Conservation (phyloP, 164 flowering plant species). For the Piper betle region DNA sequence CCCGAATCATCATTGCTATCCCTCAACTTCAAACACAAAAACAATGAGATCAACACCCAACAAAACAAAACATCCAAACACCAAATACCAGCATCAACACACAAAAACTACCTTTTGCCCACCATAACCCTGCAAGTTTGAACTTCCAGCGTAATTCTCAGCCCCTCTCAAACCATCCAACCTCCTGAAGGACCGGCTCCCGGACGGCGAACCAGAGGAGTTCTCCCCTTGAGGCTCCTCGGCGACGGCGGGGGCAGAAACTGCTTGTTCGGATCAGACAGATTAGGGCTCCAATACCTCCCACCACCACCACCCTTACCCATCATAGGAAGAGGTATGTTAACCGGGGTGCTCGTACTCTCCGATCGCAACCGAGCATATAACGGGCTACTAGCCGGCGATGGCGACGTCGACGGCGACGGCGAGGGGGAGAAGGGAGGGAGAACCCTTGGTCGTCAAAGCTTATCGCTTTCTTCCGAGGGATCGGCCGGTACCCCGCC, state of each 20-base stretch:
- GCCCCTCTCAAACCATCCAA: conserved; percentile 33
- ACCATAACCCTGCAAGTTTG: conserved; percentile 21
- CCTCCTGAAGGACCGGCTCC: conserved; percentile 48
- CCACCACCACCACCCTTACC: conserved; percentile 33
- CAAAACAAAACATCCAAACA: background rate
- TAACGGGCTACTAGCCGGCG: conserved; percentile 19
- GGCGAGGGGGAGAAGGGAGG: conserved; percentile 78
- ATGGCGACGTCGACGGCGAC: conserved; percentile 44
- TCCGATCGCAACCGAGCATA: conserved; percentile 35
- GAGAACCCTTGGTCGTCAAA: conserved; percentile 68
- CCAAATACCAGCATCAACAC: too few species aligned
- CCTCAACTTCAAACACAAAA: conserved; percentile 36
- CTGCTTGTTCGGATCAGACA: conserved; percentile 63
- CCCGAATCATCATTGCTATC: conserved; percentile 71
- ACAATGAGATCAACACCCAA: too few species aligned
- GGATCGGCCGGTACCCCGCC: conserved; percentile 26
- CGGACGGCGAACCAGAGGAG: conserved; percentile 64
- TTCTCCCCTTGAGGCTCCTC: conserved; percentile 40
- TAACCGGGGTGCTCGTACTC: conserved; percentile 75
- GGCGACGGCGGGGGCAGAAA: conserved; percentile 82
- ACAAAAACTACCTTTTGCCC: too few species aligned
- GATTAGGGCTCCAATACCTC: conserved; percentile 47
- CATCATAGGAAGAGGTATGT: conserved; percentile 52
- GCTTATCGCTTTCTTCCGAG: conserved; percentile 28
- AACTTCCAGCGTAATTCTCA: conserved; percentile 30